These are phyloP conservation scores for Xylariaceae sp. DNA, from an alignment of 2,329 filamentous ascomycete species.

Conservation along the genomic window DNA sequence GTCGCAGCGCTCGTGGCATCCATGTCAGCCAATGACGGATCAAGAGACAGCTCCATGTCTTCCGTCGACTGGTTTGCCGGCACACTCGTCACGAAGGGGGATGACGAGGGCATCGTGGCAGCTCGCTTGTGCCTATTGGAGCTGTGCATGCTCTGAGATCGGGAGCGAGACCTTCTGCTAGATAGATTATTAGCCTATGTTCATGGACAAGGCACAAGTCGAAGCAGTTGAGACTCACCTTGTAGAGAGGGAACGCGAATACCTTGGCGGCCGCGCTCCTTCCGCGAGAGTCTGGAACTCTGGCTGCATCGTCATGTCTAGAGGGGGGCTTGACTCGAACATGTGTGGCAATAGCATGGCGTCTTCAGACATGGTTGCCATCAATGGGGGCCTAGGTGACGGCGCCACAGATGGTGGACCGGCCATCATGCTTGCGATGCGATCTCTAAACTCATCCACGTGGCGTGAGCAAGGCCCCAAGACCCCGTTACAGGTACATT, in stretches of 20 bases:
- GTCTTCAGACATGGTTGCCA: background rate
- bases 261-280: too few relatives aligned
- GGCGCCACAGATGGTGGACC: background rate
- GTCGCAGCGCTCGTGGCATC: background rate
- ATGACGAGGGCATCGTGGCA: background rate
- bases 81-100: background rate
- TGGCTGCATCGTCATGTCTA: too few relatives aligned
- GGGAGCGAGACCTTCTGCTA: background rate
- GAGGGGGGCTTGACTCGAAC: background rate
- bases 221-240: too few relatives aligned
- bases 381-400: background rate
- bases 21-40: background rate
- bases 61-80: background rate
- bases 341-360: constrained; percentile 1
- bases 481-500: constrained; percentile 4
- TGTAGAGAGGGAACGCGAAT: too few relatives aligned
- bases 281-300: too few relatives aligned
- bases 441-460: constrained; percentile 1
- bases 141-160: background rate
- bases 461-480: constrained; percentile 3
- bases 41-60: background rate
- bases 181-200: too few relatives aligned
- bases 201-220: too few relatives aligned
- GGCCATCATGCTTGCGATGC: background rate
- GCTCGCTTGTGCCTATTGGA: background rate